Conservation (phyloP, 257 asterid species). For the Henckelia pumila region DNA sequence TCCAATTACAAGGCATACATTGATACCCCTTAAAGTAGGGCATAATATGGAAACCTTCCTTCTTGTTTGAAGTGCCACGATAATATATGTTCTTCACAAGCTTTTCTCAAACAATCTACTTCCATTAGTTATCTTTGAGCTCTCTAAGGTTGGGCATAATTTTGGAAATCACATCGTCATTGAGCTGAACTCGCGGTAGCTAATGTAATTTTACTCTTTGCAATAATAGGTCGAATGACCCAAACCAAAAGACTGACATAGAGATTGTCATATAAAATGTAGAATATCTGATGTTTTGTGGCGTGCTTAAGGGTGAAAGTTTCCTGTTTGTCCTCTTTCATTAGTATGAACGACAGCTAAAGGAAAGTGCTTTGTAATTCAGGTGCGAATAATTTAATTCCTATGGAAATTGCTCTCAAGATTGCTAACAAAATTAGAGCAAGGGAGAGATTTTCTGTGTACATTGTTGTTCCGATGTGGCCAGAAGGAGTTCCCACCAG, state of each 20-base stretch:
- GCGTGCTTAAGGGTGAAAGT: neutral
- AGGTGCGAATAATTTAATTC: conserved; percentile 94
- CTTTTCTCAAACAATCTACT: too few species aligned
- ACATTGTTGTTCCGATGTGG: conserved; percentile 89
- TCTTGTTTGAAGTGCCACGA: neutral
- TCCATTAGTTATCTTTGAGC: neutral
- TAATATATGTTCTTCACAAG: neutral
- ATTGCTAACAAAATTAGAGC: conserved; percentile 77
- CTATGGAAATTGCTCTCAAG: conserved; percentile 96
- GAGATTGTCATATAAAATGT: neutral
- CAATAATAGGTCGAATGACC: neutral
- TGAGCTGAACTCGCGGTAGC: neutral
- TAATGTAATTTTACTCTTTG: too few species aligned
- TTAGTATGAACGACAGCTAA: conserved; percentile 6
- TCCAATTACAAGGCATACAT: neutral
- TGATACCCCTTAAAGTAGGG: neutral
- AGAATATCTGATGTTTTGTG: neutral
- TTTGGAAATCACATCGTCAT: neutral
- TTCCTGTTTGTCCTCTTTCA: neutral
- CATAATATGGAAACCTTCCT: neutral
- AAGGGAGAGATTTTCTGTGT: conserved; percentile 74
- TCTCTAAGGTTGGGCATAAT: neutral
- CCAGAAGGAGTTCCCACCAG: conserved; percentile 92
- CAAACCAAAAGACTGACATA: neutral
- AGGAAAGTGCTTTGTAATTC: conserved; percentile 20